Evolutionary conservation across 805 yeast species (phyloP), one percentile per base, ranked within the genome.

Genomic region (Yamadazyma akitaensis): DNA sequence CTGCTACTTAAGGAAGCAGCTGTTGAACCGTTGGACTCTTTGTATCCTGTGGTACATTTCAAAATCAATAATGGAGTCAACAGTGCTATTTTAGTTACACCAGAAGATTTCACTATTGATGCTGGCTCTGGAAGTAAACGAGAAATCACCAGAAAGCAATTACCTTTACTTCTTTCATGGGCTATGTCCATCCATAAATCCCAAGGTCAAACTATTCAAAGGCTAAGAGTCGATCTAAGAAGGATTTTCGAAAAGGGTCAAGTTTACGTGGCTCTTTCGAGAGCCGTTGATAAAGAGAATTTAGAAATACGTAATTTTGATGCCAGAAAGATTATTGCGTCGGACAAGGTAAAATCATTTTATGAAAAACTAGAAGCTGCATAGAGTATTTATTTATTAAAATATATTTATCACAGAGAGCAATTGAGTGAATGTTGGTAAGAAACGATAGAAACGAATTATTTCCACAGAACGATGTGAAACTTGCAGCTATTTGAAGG

Each of bases 111-210:
- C 37, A 48, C 57, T 1, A 59, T 63, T 0, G 75, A 58, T 16
- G 37, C 37, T 9, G 43, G 48, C 2, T 12, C 35, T 6, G 49
- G 51, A 16, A 30, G 42, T 8, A 43, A 42, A 16, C 26, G 45
- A n/a, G 58, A 57, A 41, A 46, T 74, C 8, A 61, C 61, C 7
- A 71, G 91, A 57, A 59, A 52, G 0, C 96, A 87, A 59, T 54
- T 85, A 2, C 96, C 96, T 0, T 67, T 87, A 26, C 69, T 85
- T 47, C 65, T 87, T 32, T 82, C 94, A 19, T 87, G 94, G 94
- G 90, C 95, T 0, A 62, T 87, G 54, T 87, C 94, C 0, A 87
- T 87, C 42, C 96, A 87, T 59, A 87, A 87, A 60, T 80, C 94
- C 0, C 96, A 87, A 61, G 96, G 96, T 2, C 95, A 87, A 65